A percentile compares a stretch with the other conserved stretches of the same genome.
Evolutionary conservation across 1,284 basidiomycete genomes (phyloP).

Genomic region (Thecaphora frezii): DNA sequence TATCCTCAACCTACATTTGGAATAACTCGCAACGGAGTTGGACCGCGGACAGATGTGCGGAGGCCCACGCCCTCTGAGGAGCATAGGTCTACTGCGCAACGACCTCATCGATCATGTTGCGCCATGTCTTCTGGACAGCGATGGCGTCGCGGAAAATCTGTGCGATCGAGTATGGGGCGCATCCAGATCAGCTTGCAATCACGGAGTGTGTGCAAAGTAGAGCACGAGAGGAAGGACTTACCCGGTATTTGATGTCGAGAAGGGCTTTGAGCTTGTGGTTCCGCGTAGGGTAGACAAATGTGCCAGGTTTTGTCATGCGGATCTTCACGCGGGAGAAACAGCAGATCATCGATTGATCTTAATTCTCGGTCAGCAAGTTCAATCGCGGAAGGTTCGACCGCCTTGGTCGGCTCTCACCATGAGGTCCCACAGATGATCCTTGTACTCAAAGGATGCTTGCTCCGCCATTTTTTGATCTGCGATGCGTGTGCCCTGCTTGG

Average conservation of each 20-base stretch:
- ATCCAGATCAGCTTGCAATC: no score
- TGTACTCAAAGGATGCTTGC: conserved; percentile 65
- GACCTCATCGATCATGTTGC: conserved; percentile 40
- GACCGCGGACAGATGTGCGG: no score
- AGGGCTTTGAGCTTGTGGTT: conserved; percentile 67
- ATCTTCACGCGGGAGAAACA: conserved; percentile 62
- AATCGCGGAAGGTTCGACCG: neutral
- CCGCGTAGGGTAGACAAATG: conserved; percentile 71
- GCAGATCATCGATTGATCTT: neutral
- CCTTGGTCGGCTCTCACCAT: conserved; percentile 70
- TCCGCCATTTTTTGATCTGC: conserved; percentile 61
- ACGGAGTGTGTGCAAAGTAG: neutral
- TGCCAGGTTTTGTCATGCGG: conserved; percentile 86
- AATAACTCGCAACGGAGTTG: no score
- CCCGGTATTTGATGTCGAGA: conserved; percentile 84
- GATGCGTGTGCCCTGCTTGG: conserved; percentile 37
- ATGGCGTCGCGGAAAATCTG: conserved; percentile 83
- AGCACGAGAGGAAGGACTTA: conserved; percentile 2
- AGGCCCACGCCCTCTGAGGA: no score
- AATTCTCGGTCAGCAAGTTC: neutral
- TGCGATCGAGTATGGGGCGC: neutral
- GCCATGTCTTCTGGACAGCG: conserved; percentile 82
- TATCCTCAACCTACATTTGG: no score
- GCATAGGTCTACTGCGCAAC: neutral
- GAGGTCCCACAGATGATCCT: conserved; percentile 79